Evolutionary conservation across 1,284 basidiomycete species (phyloP), one percentile per base, ranked within the genome.

Genomic region (Mycena sp.): DNA sequence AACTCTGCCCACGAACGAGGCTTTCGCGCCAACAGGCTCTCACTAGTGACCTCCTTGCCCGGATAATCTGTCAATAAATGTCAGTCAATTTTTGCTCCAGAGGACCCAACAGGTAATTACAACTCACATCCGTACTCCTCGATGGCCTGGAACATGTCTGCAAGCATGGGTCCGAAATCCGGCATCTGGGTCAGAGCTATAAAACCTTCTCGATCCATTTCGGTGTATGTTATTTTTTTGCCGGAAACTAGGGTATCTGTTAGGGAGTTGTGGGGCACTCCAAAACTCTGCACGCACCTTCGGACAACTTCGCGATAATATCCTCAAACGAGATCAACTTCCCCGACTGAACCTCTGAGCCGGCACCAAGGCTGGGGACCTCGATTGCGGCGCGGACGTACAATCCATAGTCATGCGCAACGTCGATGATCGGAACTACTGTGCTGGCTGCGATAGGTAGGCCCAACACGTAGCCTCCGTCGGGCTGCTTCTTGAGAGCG

Each of bases 341-440:
- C 26, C 62, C 57, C 3, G 62, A 64, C 4, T 19, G 28, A 37
- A 64, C 45, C 41, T 64, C 62, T 11, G 62, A 44, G 32, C 62
- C 62, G 6, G 62, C 38, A 2, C 62, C 62, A 1, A 59, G 45
- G 17, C n/a, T 16, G 17, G 56, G 40, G 23, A 45, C 16, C 45
- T 64, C 62, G 28, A 64, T 64, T 19, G 61, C 55, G 5, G 55
- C 55, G 38, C 61, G 61, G 37, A 58, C 54, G 32, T 58, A 63
- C 2, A 64, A 19, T 30, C 62, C 62, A 25, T 59, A 64, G 51
- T 64, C 62, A 30, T 50, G 23, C 26, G 51, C 56, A 37, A 59
- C 56, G 32, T 64, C 62, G 52, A 64, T 59, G 16, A 64, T 11
- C 11, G 57, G 62, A 1, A 64, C 52, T 17, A 26, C 37, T 2